phyloP scores from a whole-genome alignment of 257 asterid species.

The Salvia splendens region DNA sequence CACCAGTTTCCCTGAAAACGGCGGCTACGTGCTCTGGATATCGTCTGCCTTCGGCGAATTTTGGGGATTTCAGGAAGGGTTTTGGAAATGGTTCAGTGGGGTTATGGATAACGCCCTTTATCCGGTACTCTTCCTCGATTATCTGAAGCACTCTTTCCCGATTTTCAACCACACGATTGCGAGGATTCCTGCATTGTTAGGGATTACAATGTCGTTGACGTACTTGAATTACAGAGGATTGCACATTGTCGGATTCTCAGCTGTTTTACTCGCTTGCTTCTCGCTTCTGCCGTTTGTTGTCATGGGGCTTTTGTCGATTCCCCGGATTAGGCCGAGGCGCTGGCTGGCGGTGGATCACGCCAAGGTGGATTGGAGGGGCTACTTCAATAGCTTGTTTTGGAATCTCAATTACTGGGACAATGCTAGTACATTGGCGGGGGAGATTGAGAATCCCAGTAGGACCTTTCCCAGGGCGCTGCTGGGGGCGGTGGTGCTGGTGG shows the following conservation, averaged over 20 bases:
- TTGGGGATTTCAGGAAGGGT: conserved; percentile 87
- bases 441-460: conserved; percentile 67
- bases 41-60: conserved; percentile 84
- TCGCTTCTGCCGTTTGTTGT: conserved; percentile 71
- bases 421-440: conserved; percentile 87
- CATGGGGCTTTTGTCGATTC: conserved; percentile 61
- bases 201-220: conserved; percentile 60
- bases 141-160: conserved; percentile 78
- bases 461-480: conserved; percentile 69
- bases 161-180: conserved; percentile 48
- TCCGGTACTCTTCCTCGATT: conserved; percentile 88
- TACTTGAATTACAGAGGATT: conserved; percentile 75
- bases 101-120: conserved; percentile 94
- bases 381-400: conserved; percentile 83
- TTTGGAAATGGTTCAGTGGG: conserved; percentile 97
- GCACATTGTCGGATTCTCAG: conserved; percentile 75
- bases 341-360: conserved; percentile 62
- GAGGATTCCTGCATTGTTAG: conserved; percentile 70
- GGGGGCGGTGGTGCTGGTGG: conserved; percentile 72
- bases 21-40: conserved; percentile 85
- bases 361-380: conserved; percentile 70
- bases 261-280: conserved; percentile 71
- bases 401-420: conserved; percentile 88
- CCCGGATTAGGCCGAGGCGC: conserved; percentile 55
- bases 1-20: conserved; percentile 81